Evolutionary conservation across 331 rosid genomes (phyloP).

Genomic region (Acacia pycnantha): DNA sequence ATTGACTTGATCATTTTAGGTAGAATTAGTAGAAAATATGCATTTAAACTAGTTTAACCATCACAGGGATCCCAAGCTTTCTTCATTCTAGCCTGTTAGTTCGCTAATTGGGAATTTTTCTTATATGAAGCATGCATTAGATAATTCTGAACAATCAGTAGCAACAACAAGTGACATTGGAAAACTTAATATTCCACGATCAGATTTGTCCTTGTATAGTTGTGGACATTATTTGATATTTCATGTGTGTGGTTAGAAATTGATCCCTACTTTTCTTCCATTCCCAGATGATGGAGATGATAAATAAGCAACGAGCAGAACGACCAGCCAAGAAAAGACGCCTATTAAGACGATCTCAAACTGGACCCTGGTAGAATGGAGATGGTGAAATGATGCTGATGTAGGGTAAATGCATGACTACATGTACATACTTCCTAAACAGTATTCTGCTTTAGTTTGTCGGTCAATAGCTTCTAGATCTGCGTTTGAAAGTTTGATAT

Average conservation of each 20-base stretch:
- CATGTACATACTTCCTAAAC: slow-evolving; percentile 35
- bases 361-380: slow-evolving; percentile 75
- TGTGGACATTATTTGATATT: too few relatives aligned
- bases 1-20: slow-evolving; percentile 14
- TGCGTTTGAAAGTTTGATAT: slow-evolving; percentile 21
- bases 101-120: neutral
- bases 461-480: slow-evolving; percentile 46
- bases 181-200: neutral
- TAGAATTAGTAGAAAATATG: neutral
- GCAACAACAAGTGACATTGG: too few relatives aligned
- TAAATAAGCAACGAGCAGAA: slow-evolving; percentile 48
- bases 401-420: slow-evolving; percentile 32
- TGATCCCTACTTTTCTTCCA: slow-evolving; percentile 16
- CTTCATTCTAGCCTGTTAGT: neutral
- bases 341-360: slow-evolving; percentile 66
- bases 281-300: slow-evolving; percentile 74
- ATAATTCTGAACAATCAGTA: neutral
- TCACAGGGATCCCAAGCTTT: neutral
- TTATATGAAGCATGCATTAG: neutral
- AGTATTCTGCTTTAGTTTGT: slow-evolving; percentile 51
- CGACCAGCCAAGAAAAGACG: slow-evolving; percentile 57
- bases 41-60: neutral
- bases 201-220: too few relatives aligned
- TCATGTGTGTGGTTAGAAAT: neutral
- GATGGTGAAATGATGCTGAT: slow-evolving; percentile 25